Conservation (phyloP, 1,139 yeast species). For the Eremothecium gossypii region DNA sequence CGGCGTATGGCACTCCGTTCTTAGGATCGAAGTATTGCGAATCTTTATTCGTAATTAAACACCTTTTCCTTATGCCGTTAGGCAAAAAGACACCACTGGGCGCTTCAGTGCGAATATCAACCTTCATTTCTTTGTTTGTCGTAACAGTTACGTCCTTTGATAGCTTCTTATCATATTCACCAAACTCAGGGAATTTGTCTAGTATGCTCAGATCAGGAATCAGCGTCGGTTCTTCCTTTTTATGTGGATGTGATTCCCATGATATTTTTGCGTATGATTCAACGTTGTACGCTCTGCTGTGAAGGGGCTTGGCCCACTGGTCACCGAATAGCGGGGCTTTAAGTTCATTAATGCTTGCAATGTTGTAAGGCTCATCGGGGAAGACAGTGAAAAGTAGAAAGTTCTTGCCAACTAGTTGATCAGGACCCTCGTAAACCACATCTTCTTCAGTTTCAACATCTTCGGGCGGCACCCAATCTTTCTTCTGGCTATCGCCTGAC, state of each 20-base stretch:
- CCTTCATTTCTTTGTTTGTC: slow-evolving; percentile 37
- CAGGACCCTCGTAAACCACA: slow-evolving; percentile 51
- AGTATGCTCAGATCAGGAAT: slow-evolving; percentile 32
- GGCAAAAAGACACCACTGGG: slow-evolving; percentile 68
- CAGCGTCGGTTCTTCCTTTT: slow-evolving; percentile 11
- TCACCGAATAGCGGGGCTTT: slow-evolving; percentile 50
- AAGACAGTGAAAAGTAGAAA: slow-evolving; percentile 42
- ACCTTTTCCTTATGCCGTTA: slow-evolving; percentile 54
- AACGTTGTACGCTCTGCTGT: slow-evolving; percentile 45
- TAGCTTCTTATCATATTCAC: slow-evolving; percentile 45
- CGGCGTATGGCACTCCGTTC: slow-evolving; percentile 76
- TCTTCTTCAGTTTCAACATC: background rate
- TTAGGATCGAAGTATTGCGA: slow-evolving; percentile 84
- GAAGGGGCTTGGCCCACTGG: slow-evolving; percentile 45
- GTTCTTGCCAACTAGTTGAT: slow-evolving; percentile 47
- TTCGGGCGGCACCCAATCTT: no score
- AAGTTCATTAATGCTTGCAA: slow-evolving; percentile 28
- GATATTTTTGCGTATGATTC: slow-evolving; percentile 48
- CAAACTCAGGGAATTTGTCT: slow-evolving; percentile 53
- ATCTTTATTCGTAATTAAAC: slow-evolving; percentile 70
- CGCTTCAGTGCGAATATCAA: slow-evolving; percentile 52
- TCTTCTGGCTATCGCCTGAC: no score
- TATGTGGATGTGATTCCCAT: background rate
- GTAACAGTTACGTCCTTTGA: slow-evolving; percentile 33
- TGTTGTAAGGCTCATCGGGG: slow-evolving; percentile 29